Base-by-base conservation (phyloP, 2,329 filamentous ascomycete genomes). In the Exophiala calicioides region DNA sequence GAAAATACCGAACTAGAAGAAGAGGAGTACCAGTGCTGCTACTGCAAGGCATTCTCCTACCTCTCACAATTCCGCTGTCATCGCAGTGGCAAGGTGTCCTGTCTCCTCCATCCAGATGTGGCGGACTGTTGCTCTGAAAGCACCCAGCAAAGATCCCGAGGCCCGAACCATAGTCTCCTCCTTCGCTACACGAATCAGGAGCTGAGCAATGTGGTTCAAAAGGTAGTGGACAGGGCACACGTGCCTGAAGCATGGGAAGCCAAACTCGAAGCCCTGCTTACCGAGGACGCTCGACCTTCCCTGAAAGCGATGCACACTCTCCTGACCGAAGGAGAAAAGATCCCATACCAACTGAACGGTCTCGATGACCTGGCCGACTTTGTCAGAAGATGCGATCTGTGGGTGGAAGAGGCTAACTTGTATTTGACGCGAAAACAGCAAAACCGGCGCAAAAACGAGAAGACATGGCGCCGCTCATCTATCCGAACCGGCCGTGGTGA, bases 381-480 rank as follows among this genome's bases (percentile, higher is more conserved):
- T 71, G 93, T 98, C 66, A 90, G 95, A 60, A 85, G 88, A 62
- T 97, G 93, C 74, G 94, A 95, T 68, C 90, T 95, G 65, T 96
- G 94, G 87, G 89, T 96, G 54, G 93, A 97, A 62, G 91, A 97
- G 71, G 93, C 93, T 56, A 93, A 88, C 62, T 90, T 87, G 64
- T 98, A 94, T 73, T 95, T 90, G 62, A 90, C 93, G 49, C 87
- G 93, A 59, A 98, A 98, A 73, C 91, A 96, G 72, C 91, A 96
- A 69, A 95, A 94, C 63, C 86, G 93, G 54, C 88, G 91, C 52
- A 97, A 97, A 70, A 95, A 86, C 67, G 91, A 96, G 62, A 93
- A 89, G 63, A 81, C 80, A 33, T 93, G 86, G 82, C 86, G 89
- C 56, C 85, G 81, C 60, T 80, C 80, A 59, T 69, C 70, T 40